Evolutionary conservation across 441 rosid species (phyloP), one percentile per base, ranked within the genome.

Genomic region (Adansonia rubrostipa): DNA sequence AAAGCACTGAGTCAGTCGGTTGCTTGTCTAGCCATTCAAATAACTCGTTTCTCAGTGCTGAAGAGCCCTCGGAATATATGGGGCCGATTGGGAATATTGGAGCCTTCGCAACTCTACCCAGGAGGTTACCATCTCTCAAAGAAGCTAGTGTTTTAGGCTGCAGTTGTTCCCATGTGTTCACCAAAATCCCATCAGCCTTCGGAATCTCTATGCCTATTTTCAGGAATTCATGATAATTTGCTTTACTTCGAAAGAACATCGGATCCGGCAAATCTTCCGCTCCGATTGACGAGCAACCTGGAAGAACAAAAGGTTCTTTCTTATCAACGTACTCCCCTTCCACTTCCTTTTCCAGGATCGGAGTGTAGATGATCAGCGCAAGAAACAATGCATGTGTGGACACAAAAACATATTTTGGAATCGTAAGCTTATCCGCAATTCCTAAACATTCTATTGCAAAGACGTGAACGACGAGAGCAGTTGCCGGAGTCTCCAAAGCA

Each of bases 11-110:
- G 53, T 62, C 76, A 2, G 1, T 10, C 0, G 84, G 81, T 20
- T 85, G 88, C 69, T 0, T 33, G 74, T 80, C 79, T 5, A 83
- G 73, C 88, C 84, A 85, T 1, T 63, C 68, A n/a, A 56, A 56
- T 56, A 56, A 56, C 60, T 56, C 20, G 60, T 6, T 56, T 17
- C 7, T 56, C 22, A 15, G 22, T n/a, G 60, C 8, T 19, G 60
- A n/a, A 56, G 9, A 56, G 20, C 60, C 60, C 60, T 56, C 60
- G 22, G 60, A 56, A 9, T 56, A 9, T 56, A 33, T 63, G 9
- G 89, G 90, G 0, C 91, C 89, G 24, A 89, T 44, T 0, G 91
- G 87, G 48, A 85, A 86, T 77, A 89, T 74, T 45, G 85, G 89
- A 9, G 45, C 81, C 71, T 79, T 75, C n/a, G 17, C 42, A 19